These are phyloP conservation scores for Mycena rosella DNA, from an alignment of 768 basidiomycete species.

Conservation along the genomic window DNA sequence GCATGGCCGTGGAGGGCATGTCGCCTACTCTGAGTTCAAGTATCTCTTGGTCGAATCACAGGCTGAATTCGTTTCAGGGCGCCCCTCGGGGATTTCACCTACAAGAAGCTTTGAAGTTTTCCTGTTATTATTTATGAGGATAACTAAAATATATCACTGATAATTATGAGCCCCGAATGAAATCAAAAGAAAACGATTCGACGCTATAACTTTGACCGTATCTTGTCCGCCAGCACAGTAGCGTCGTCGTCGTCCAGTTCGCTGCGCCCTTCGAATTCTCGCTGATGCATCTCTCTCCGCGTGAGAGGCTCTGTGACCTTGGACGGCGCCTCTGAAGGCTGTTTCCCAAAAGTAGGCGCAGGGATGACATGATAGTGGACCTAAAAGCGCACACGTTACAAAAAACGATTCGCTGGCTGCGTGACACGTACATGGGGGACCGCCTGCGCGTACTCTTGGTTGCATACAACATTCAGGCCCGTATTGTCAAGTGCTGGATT, in stretches of 20 bases:
- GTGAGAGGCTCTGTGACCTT: slow-evolving; percentile 49
- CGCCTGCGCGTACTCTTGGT: slow-evolving; percentile 86
- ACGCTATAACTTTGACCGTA: slow-evolving; percentile 47
- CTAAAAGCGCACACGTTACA: slow-evolving; percentile 45
- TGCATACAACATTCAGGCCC: slow-evolving; percentile 81
- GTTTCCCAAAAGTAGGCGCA: slow-evolving; percentile 62
- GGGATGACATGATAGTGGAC: slow-evolving; percentile 86
- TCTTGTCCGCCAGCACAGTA: slow-evolving; percentile 54
- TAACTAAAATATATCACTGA: neutral
- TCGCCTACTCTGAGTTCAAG: neutral
- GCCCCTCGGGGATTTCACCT: slow-evolving; percentile 6
- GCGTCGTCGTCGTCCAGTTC: slow-evolving; percentile 75
- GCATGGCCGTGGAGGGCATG: slow-evolving; percentile 10
- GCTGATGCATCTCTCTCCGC: slow-evolving; percentile 67
- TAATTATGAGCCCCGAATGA: neutral
- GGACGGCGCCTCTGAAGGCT: slow-evolving; percentile 28
- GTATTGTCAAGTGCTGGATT: slow-evolving; percentile 70
- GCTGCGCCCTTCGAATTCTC: slow-evolving; percentile 66
- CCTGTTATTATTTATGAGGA: no score
- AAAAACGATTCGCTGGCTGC: slow-evolving; percentile 1
- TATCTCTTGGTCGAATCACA: neutral
- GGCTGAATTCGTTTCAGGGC: neutral
- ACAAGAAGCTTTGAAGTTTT: slow-evolving; percentile 8
- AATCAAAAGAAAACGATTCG: neutral
- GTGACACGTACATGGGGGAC: slow-evolving; percentile 75